Evolutionary conservation across 768 basidiomycete genomes (phyloP).

Genomic region (Mrakia blollopis): DNA sequence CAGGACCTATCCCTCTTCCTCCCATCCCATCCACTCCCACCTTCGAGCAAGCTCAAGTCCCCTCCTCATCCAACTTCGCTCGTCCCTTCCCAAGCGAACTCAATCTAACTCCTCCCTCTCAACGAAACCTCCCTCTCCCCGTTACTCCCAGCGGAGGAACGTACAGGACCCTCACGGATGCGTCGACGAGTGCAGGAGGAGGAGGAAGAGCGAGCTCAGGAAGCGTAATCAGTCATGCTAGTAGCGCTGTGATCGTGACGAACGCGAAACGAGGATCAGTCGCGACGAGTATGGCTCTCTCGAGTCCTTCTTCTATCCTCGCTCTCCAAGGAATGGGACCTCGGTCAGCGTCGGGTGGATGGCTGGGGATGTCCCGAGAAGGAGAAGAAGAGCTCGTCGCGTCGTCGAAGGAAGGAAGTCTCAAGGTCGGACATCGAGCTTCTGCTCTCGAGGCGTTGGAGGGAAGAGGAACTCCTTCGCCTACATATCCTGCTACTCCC

Average conservation of each 20-base stretch:
- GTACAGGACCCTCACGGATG: neutral
- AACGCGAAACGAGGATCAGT: neutral
- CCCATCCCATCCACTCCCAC: neutral
- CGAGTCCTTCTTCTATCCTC: neutral
- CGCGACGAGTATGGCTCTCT: neutral
- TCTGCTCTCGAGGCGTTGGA: neutral
- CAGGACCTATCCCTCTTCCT: neutral
- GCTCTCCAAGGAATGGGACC: neutral
- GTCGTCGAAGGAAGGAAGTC: neutral
- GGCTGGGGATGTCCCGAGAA: neutral
- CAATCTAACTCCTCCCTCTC: neutral
- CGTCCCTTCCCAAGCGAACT: neutral
- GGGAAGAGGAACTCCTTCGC: neutral
- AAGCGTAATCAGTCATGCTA: neutral
- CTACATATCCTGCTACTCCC: neutral
- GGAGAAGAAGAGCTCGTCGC: neutral
- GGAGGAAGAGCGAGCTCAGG: neutral
- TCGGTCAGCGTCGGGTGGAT: neutral
- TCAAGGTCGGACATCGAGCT: neutral
- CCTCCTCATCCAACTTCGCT: neutral
- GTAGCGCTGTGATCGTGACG: neutral
- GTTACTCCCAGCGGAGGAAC: neutral
- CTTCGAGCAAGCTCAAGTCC: no score
- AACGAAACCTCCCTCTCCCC: neutral
- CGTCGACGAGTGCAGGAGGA: neutral